A percentile compares a stretch with the other conserved stretches of the same genome.
These are phyloP conservation scores for Pholiota molesta DNA, from an alignment of 768 basidiomycete genomes.

Conservation along the genomic window DNA sequence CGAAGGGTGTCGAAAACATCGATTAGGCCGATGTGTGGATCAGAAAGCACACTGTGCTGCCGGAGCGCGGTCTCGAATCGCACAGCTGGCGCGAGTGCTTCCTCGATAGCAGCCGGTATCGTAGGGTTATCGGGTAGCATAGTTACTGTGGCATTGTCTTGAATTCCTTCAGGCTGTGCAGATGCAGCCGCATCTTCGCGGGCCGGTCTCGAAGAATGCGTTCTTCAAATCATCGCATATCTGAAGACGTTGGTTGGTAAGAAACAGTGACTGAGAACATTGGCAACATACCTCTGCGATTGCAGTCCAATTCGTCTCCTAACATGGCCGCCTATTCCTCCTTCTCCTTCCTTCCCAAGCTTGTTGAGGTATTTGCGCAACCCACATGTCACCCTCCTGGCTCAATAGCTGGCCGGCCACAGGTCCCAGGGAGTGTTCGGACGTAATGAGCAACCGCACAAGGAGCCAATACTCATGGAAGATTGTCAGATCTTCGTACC, in stretches of 20 bases:
- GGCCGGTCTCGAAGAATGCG: conserved; percentile 87
- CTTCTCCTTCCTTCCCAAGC: conserved; percentile 68
- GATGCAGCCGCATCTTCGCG: conserved; percentile 85
- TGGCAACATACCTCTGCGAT: conserved; percentile 75
- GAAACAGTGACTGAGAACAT: not conserved
- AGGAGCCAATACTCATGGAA: no score
- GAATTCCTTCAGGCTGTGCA: conserved; percentile 85
- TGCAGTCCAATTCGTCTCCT: conserved; percentile 85
- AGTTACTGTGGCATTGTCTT: conserved; percentile 74
- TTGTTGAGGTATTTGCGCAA: conserved; percentile 64
- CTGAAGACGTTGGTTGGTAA: conserved; percentile 40
- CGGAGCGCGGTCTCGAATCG: not conserved
- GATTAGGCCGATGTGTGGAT: not conserved
- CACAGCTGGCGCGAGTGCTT: no score
- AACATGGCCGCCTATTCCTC: conserved; percentile 72
- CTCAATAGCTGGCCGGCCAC: no score
- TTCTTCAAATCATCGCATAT: conserved; percentile 97
- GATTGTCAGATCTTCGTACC: no score
- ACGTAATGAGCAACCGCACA: no score
- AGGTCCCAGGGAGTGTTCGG: no score
- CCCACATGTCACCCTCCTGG: no score
- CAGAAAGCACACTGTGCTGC: not conserved
- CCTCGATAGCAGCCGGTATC: no score
- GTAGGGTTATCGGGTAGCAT: no score
- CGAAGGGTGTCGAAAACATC: not conserved